Base-by-base conservation (phyloP, 2,329 filamentous ascomycete species). In the Colletotrichum nymphaeae region DNA sequence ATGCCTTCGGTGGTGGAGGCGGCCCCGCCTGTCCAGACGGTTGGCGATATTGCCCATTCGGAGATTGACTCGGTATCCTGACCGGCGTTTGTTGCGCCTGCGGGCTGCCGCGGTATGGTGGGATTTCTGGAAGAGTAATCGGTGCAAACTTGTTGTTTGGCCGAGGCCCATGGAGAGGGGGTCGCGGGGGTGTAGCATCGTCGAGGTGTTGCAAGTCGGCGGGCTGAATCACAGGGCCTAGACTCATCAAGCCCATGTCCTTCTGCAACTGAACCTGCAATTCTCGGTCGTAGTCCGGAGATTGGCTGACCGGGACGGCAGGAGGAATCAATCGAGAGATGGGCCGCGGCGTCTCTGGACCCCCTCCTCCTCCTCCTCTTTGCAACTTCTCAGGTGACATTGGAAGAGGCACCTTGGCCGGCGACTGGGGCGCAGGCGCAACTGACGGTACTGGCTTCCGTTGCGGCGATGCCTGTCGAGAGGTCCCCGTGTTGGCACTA, bases 241-340 rank as follows among this genome's bases (percentile, higher is more conserved):
- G 81, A 67, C 88, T 90, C 76, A 93, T 82, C 76, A 86, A 85
- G 35, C 85, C 85, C 84, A 93, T 89, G 74, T 93, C 91, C 70
- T 87, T 87, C 76, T 90, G 89, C n/a, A 93, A 81, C 79, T 93
- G 90, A 52, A 90, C 88, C 73, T 91, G 90, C 55, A 92, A 80
- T 55, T 88, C 87, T 58, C 86, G 85, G 76, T 93, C 91, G 76
- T 92, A 91, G 71, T 92, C 90, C 9, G 87, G 85, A 4, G 90
- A 90, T 65, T 87, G 86, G 22, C 85, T 82, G 4, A 84, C 80
- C 6, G 87, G 84, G 9, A 84, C 79, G 24, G 57, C 68, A 6
- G 86, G 85, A 19, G 88, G 86, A 76, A 86, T 84, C 55, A 88
- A 83, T 68, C 85, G 85, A 62, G 83, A 81, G n/a, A 83, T 79